These are phyloP conservation scores for Sarocladiaceae sp. DNA, from an alignment of 2,329 filamentous ascomycete genomes.

Conservation along the genomic window DNA sequence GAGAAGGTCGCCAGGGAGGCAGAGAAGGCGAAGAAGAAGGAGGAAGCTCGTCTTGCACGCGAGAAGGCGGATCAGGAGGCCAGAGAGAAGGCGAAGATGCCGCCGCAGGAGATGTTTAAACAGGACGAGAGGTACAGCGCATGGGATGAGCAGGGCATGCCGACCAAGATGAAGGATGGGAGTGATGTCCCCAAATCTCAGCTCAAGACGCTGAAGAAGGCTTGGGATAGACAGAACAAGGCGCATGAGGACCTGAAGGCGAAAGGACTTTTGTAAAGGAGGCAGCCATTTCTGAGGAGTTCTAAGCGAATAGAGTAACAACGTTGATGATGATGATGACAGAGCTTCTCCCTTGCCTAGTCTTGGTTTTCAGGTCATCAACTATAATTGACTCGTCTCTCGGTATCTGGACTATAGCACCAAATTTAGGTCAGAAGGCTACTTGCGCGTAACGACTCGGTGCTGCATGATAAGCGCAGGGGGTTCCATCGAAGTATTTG, in stretches of 20 bases:
- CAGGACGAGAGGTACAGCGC: constrained; percentile 56
- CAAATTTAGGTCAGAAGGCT: no score
- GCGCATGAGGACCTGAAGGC: constrained; percentile 55
- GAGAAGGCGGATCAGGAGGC: constrained; percentile 48
- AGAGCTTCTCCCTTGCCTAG: no score
- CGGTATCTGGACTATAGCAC: no score
- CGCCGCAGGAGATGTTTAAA: constrained; percentile 51
- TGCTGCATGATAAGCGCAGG: no score
- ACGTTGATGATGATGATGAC: no score
- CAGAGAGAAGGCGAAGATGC: constrained; percentile 50
- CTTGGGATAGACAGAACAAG: constrained; percentile 89
- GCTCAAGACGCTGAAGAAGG: constrained; percentile 77
- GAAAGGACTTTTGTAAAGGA: constrained; percentile 22
- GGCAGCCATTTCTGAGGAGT: no score
- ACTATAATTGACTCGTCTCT: no score
- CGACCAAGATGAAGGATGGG: constrained; percentile 69
- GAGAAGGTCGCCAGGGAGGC: constrained; percentile 55
- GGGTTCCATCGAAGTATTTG: no score
- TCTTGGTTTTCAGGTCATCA: no score
- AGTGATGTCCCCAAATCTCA: constrained; percentile 75
- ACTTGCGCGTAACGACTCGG: no score
- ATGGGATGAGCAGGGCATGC: constrained; percentile 80
- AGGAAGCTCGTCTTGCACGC: constrained; percentile 44
- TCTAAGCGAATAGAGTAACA: constrained; percentile 1
- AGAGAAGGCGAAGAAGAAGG: constrained; percentile 51